These are phyloP conservation scores for Leccinum subatratum DNA, from an alignment of 1,284 basidiomycete genomes.

Conservation along the genomic window DNA sequence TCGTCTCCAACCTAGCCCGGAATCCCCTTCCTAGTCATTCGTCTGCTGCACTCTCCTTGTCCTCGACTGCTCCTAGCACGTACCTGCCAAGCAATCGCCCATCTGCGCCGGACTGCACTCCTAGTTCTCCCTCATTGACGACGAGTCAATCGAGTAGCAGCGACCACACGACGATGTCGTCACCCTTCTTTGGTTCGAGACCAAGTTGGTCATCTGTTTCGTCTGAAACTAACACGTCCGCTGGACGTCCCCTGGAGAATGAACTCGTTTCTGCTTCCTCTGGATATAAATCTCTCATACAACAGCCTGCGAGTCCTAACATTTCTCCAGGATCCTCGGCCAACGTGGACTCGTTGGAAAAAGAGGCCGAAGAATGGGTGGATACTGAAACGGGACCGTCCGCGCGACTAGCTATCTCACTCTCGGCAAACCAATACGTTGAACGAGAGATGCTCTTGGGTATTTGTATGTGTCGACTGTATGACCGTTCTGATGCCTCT, in stretches of 20 bases:
- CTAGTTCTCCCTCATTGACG: constrained; percentile 19
- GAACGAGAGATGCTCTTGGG: constrained; percentile 58
- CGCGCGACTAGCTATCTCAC: constrained; percentile 15
- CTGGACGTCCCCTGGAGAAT: constrained; percentile 17
- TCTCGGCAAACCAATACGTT: constrained; percentile 54
- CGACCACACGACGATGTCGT: constrained; percentile 16
- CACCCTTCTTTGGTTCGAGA: constrained; percentile 16
- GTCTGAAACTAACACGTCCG: constrained; percentile 25
- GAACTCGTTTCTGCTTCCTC: constrained; percentile 17
- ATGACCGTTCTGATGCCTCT: not conserved
- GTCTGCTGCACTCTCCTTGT: constrained; percentile 10
- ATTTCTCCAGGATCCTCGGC: constrained; percentile 20
- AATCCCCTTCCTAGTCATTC: constrained; percentile 14
- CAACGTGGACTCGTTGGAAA: constrained; percentile 18
- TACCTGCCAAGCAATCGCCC: constrained; percentile 14
- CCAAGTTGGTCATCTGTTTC: constrained; percentile 28
- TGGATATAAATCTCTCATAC: constrained; percentile 20
- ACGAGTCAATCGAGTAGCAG: constrained; percentile 16
- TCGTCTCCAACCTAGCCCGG: constrained; percentile 22
- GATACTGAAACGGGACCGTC: constrained; percentile 22
- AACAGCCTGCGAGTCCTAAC: constrained; percentile 26
- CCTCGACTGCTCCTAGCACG: constrained; percentile 10
- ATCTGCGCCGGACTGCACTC: constrained; percentile 14
- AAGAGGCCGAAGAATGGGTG: constrained; percentile 19
- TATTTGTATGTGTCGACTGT: constrained; percentile 52